Evolutionary conservation across 352 stramenopile species (phyloP).

Genomic region (Phytophthora nicotianae): DNA sequence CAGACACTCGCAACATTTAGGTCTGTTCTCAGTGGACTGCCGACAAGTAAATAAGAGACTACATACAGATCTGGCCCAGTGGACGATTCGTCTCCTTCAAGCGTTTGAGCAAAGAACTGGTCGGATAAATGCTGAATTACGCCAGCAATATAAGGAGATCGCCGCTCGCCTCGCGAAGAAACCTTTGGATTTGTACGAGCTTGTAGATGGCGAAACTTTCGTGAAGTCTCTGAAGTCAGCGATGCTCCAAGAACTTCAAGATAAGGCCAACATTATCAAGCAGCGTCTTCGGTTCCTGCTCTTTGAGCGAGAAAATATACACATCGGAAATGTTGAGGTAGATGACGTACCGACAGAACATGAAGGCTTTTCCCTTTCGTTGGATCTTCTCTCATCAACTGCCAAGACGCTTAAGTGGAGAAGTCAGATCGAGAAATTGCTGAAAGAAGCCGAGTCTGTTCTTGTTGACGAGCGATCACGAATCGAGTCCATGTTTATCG

Average conservation of each 20-base stretch:
- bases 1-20: conserved; percentile 31
- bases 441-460: conserved; percentile 55
- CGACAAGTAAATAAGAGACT: conserved; percentile 47
- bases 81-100: conserved; percentile 44
- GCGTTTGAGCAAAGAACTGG: conserved; percentile 61
- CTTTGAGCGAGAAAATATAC: conserved; percentile 54
- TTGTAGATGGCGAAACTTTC: conserved; percentile 72
- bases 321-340: conserved; percentile 26
- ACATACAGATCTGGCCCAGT: conserved; percentile 44
- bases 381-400: conserved; percentile 60
- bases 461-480: conserved; percentile 65
- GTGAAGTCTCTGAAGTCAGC: conserved; percentile 47
- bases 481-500: conserved; percentile 75
- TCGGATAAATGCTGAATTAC: conserved; percentile 54
- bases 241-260: conserved; percentile 55
- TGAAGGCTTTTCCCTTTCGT: conserved; percentile 25
- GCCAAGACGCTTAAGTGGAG: conserved; percentile 77
- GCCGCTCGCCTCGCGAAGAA: conserved; percentile 62
- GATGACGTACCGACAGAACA: background rate
- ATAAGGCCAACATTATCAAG: conserved; percentile 54
- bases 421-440: conserved; percentile 55
- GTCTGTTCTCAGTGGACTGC: conserved; percentile 62
- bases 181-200: conserved; percentile 72
- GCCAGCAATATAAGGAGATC: conserved; percentile 79
- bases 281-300: conserved; percentile 68